A percentile compares a stretch with the other conserved stretches of the same genome.
Evolutionary conservation across 768 basidiomycete genomes (phyloP).

Genomic region (Amanita pseudoporphyria): DNA sequence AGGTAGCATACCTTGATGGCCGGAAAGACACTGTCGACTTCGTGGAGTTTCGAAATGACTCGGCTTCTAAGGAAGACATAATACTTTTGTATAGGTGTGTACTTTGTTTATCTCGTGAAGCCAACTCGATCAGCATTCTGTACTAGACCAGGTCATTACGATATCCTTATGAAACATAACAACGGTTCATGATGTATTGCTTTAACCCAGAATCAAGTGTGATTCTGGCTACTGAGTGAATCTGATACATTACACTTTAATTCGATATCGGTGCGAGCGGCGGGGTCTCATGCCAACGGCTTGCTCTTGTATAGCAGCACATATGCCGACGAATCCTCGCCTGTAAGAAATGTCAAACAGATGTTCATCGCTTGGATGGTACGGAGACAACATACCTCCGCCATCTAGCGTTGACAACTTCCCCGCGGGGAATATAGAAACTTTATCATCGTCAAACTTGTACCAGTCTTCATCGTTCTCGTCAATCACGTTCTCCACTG

Average conservation of each 20-base stretch:
- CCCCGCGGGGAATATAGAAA: constrained; percentile 75
- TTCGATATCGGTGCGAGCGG: too few species aligned
- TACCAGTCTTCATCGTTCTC: constrained; percentile 83
- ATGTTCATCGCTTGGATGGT: neutral
- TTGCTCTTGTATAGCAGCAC: constrained; percentile 79
- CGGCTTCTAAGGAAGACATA: constrained; percentile 35
- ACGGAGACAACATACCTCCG: constrained; percentile 39
- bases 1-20: constrained; percentile 78
- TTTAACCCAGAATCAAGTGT: neutral
- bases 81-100: constrained; percentile 65
- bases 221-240: neutral
- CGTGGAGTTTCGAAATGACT: constrained; percentile 48
- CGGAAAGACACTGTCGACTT: constrained; percentile 48
- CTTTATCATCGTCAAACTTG: constrained; percentile 96
- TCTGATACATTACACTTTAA: neutral
- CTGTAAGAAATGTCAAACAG: neutral
- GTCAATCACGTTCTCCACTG: constrained; percentile 25
- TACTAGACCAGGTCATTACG: constrained; percentile 79
- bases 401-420: constrained; percentile 82
- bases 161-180: constrained; percentile 44
- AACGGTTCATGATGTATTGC: neutral
- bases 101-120: constrained; percentile 3
- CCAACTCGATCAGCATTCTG: neutral
- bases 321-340: constrained; percentile 81
- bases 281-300: constrained; percentile 14